Percentiles rank a stretch among this genome's conserved stretches.
Conservation (phyloP, 805 yeast species). For the Nakazawaea siamensis region DNA sequence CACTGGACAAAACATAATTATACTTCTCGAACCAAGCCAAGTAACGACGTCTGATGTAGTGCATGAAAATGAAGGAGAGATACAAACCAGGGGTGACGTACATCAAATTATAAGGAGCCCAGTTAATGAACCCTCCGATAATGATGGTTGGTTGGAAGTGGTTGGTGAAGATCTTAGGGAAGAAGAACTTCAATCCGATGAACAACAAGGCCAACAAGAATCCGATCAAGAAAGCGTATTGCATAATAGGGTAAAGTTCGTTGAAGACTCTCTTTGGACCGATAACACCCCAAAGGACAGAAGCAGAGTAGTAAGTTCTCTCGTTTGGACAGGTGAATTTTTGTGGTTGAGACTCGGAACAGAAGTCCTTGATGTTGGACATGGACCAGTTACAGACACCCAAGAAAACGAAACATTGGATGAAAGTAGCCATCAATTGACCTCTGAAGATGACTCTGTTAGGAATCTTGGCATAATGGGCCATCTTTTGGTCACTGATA, state of each 20-base stretch:
- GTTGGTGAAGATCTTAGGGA: conserved; percentile 17
- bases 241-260: conserved; percentile 50
- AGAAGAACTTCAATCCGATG: conserved; percentile 18
- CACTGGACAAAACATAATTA: conserved; percentile 46
- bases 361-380: conserved; percentile 23
- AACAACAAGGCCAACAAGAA: conserved; percentile 24
- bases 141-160: conserved; percentile 44
- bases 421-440: conserved; percentile 25
- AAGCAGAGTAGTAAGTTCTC: conserved; percentile 39
- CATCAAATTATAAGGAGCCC: conserved; percentile 44
- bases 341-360: conserved; percentile 25
- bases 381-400: conserved; percentile 29
- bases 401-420: conserved; percentile 22
- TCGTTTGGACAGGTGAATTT: conserved; percentile 32
- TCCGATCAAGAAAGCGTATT: conserved; percentile 47
- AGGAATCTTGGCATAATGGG: conserved; percentile 50
- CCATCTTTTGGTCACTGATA: conserved; percentile 47
- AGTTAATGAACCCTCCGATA: conserved; percentile 39
- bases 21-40: conserved; percentile 51
- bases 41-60: conserved; percentile 37
- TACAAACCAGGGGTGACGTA: conserved; percentile 35
- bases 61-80: conserved; percentile 33
- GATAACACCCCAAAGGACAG: conserved; percentile 16
- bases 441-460: conserved; percentile 50
- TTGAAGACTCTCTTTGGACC: conserved; percentile 17